Base-by-base conservation (phyloP, 306 rosid genomes). In the Vigna mungo region DNA sequence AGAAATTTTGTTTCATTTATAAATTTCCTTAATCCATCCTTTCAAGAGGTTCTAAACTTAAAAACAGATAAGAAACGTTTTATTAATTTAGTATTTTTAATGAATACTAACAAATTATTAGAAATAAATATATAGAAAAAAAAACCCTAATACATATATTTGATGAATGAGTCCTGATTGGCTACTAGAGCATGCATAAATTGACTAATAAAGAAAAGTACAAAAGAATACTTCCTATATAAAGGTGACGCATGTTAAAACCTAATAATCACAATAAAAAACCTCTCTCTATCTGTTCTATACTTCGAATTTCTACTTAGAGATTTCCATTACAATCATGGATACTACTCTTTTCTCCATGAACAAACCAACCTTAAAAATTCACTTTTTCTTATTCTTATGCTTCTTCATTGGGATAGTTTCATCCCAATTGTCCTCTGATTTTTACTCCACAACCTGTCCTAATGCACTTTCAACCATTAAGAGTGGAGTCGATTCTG, bases 401-500 rank as follows among this genome's bases (percentile, higher is more conserved):
- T 7, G 78, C 7, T 61, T 62, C 41, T 61, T 62, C 41, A 5
- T 55, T 14, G 84, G 85, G 68, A 36, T 66, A 58, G 88, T 53
- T 6, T 82, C 86, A 9, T 84, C 86, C n/a, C 88, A 80, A 37
- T 78, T 91, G 16, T 79, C 92, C 21, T 17, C 92, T 55, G 46
- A 49, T 72, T 89, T 89, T 80, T 89, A 91, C 12, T 63, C 80
- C 7, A 70, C 77, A 64, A 67, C 90, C 0, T 91, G 96, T 37
- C 88, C 90, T 13, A 75, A 68, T 2, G 96, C 64, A 1, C 85
- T 86, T 63, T 60, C 91, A 63, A 87, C 84, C 53, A 87, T 91
- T 56, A 87, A 81, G 63, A 48, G 76, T 0, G 84, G 72, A 1
- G 85, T 89, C 8, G 41, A 34, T 17, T 36, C 86, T 7, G 93